Base-by-base conservation (phyloP, 116 monocot genomes). In the Posidonia oceanica region DNA sequence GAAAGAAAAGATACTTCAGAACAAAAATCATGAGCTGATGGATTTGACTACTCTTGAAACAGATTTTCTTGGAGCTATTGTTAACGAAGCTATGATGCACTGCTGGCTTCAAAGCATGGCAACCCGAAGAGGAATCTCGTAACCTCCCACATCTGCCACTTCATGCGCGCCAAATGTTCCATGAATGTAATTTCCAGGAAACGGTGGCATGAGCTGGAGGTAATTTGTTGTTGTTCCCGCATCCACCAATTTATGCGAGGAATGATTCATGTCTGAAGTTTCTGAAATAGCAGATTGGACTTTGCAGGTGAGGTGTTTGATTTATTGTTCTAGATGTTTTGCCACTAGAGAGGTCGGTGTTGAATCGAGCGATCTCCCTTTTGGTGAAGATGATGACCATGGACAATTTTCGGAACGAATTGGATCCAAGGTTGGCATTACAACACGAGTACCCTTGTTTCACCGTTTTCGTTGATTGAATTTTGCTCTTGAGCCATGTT, bases 131-230 rank as follows among this genome's bases (percentile, higher is more conserved):
- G 48, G 48, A 7, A 12, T 7, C 12, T 48, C 48, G 6, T 1
- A 48, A 48, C 2, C 48, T 12, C 48, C 12, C 48, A 7, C 48
- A 7, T 7, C 48, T 12, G 48, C 48, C 7, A 4, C 8, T 12
- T 12, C 48, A 10, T 48, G 7, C 48, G 6, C 48, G 48, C 29
- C 29, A 29, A 29, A 29, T 29, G 29, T 1, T 29, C 29, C 29
- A 48, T 48, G 48, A 48, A 48, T 48, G 48, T 66, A 66, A 18
- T 66, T 42, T 39, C 21, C 42, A 42, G 66, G 66, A 66, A 66
- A 66, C n/a, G 41, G 41, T 66, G 42, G 20, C 39, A 41, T 66
- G 18, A 66, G 16, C 66, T 42, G 21, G n/a, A 66, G 41, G 48
- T 66, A 66, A 40, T 42, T 20, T 66, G 11, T 3, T 40, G 41